Conservation (phyloP, 306 rosid species). For the Cucumis sativus region DNA sequence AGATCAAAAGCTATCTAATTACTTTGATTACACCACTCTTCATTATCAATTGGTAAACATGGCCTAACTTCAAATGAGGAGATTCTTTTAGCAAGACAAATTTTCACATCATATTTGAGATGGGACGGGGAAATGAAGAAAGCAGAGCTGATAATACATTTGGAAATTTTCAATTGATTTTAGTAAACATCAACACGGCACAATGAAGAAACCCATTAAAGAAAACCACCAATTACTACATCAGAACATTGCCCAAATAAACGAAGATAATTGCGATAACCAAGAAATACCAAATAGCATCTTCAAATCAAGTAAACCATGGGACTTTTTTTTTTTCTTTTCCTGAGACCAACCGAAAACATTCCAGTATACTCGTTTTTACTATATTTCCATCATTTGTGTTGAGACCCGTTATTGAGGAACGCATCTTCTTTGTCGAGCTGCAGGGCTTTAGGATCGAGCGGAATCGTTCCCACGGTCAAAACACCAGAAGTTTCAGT, state of each 20-base stretch:
- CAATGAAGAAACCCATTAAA: neutral
- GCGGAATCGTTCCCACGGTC: constrained; percentile 71
- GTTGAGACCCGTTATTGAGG: neutral
- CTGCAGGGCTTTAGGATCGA: constrained; percentile 44
- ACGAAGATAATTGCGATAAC: neutral
- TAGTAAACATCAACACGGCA: neutral
- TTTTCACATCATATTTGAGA: neutral
- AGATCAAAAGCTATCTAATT: no score
- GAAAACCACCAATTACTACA: neutral
- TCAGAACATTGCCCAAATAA: constrained; percentile 3
- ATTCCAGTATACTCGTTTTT: neutral
- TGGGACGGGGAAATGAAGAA: neutral
- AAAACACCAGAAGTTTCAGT: constrained; percentile 29
- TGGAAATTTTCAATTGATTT: neutral
- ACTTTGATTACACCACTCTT: no score
- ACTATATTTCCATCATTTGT: neutral
- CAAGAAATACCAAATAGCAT: neutral
- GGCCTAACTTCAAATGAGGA: no score
- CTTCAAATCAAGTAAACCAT: neutral
- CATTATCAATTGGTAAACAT: no score
- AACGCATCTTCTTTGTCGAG: constrained; percentile 23
- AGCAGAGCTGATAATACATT: neutral
- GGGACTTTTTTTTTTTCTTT: neutral
- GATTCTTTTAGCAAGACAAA: neutral
- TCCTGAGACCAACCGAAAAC: neutral